A percentile compares a stretch with the other conserved stretches of the same genome.
Evolutionary conservation across 1,139 yeast genomes (phyloP).

Genomic region (Yamadazyma taylorii): DNA sequence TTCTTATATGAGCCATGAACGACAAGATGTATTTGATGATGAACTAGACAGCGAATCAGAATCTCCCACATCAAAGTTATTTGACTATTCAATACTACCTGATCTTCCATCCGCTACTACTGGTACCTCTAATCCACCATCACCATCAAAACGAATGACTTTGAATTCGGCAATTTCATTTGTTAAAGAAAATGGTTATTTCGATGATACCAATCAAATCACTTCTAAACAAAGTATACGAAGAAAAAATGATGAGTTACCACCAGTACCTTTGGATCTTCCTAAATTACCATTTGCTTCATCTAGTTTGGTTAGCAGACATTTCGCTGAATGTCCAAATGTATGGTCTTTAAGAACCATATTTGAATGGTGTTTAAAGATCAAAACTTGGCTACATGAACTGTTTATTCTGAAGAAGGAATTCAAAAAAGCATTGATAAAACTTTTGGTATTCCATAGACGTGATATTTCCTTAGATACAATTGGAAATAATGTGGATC

Average conservation of each 20-base stretch:
- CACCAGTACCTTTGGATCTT: constrained; percentile 53
- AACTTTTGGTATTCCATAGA: constrained; percentile 50
- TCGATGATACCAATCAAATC: constrained; percentile 10
- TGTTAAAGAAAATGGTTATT: constrained; percentile 15
- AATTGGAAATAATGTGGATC: constrained; percentile 56
- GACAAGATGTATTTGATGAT: constrained; percentile 15
- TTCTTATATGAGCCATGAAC: not conserved
- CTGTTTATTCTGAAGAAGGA: constrained; percentile 49
- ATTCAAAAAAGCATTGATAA: constrained; percentile 50
- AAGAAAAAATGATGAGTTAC: constrained; percentile 32
- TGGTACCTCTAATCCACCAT: constrained; percentile 9
- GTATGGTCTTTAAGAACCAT: constrained; percentile 42
- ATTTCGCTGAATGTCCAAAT: constrained; percentile 39
- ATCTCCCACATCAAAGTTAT: constrained; percentile 30
- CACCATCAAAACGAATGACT: constrained; percentile 22
- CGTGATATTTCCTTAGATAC: constrained; percentile 55
- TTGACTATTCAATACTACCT: constrained; percentile 44
- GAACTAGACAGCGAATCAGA: constrained; percentile 14
- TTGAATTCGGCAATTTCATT: constrained; percentile 22
- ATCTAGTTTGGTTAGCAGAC: constrained; percentile 47
- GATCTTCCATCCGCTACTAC: constrained; percentile 29
- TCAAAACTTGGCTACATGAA: constrained; percentile 53
- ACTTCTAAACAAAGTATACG: constrained; percentile 9
- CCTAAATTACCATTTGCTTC: constrained; percentile 62
- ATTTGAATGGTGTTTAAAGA: constrained; percentile 53